These are phyloP conservation scores for Delitschia confertaspora DNA, from an alignment of 495 filamentous ascomycete genomes.

Conservation along the genomic window DNA sequence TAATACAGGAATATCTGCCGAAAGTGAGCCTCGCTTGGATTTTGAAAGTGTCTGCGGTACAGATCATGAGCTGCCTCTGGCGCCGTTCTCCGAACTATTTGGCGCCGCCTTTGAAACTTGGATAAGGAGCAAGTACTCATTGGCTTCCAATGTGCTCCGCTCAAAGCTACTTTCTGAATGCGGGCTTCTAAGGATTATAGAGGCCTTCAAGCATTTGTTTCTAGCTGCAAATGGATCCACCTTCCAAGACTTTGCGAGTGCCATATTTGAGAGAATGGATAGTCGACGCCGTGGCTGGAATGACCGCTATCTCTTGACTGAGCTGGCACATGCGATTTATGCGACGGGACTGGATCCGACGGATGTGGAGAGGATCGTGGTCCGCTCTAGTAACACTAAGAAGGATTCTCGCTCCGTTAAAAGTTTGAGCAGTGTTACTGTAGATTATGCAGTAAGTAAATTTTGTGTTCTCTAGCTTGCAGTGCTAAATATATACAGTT, in stretches of 20 bases:
- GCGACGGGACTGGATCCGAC: conserved; percentile 38
- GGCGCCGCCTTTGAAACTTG: conserved; percentile 57
- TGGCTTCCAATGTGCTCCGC: conserved; percentile 55
- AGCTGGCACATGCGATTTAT: conserved; percentile 64
- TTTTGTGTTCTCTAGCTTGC: not conserved
- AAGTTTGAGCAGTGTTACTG: conserved; percentile 14
- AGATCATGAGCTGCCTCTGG: conserved; percentile 38
- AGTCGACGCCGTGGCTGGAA: conserved; percentile 58
- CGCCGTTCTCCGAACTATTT: conserved; percentile 70
- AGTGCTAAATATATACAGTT: conserved; percentile 35
- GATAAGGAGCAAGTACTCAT: conserved; percentile 62
- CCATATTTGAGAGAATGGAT: conserved; percentile 73
- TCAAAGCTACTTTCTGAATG: conserved; percentile 58
- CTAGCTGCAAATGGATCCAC: conserved; percentile 61
- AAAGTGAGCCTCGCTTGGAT: conserved; percentile 39
- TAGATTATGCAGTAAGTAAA: conserved; percentile 27
- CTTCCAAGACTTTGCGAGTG: conserved; percentile 52
- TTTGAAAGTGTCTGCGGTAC: conserved; percentile 47
- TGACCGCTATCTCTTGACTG: conserved; percentile 73
- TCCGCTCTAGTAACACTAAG: conserved; percentile 37
- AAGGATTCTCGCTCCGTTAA: conserved; percentile 37
- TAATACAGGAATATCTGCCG: conserved; percentile 2
- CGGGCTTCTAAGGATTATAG: conserved; percentile 55
- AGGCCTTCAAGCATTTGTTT: conserved; percentile 62
- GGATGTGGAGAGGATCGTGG: conserved; percentile 50